Base-by-base conservation (phyloP, 371 early-diverging fungal genomes). In the Choanephora cucurbitarum region DNA sequence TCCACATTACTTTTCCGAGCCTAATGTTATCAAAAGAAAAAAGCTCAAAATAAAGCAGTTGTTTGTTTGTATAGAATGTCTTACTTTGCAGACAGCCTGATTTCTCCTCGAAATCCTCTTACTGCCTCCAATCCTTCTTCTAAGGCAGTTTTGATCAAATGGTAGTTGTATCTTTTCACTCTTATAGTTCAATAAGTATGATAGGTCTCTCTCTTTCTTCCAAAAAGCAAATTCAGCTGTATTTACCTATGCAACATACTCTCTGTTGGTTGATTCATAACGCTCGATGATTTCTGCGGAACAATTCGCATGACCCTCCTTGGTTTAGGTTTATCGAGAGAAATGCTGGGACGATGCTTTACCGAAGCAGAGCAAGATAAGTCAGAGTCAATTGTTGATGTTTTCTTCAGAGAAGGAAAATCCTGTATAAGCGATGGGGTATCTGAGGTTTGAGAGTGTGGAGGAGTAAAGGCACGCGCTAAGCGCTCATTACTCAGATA, bases 1-100 rank as follows among this genome's bases (percentile, higher is more conserved):
- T 47, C 74, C 78, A 79, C 1, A 78, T n/a, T 0, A 76, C 67
- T 42, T 79, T 79, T 7, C 82, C 82, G 14, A 77, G 57, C 45
- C 81, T 80, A 58, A n/a, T n/a, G n/a, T n/a, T n/a, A n/a, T n/a
- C n/a, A n/a, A n/a, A n/a, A n/a, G n/a, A n/a, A n/a, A n/a, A n/a
- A n/a, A n/a, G n/a, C n/a, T n/a, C n/a, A n/a, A n/a, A n/a, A n/a
- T n/a, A n/a, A n/a, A n/a, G n/a, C n/a, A n/a, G n/a, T n/a, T n/a
- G n/a, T 19, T 31, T 43, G 32, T 5, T 31, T 44, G 43, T 18
- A 10, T 5, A 6, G 32, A 34, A 15, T 44, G 3, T 57, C 68
- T 57, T 57, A 78, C 79, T 72, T 77, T 17, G 77, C 81, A 18
- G 45, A 64, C 1, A 81, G 43, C 15, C 44, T 61, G 5, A 79